Evolutionary conservation across 495 filamentous ascomycete genomes (phyloP), one percentile per base, ranked within the genome.

Genomic region (Penicillium taxi): DNA sequence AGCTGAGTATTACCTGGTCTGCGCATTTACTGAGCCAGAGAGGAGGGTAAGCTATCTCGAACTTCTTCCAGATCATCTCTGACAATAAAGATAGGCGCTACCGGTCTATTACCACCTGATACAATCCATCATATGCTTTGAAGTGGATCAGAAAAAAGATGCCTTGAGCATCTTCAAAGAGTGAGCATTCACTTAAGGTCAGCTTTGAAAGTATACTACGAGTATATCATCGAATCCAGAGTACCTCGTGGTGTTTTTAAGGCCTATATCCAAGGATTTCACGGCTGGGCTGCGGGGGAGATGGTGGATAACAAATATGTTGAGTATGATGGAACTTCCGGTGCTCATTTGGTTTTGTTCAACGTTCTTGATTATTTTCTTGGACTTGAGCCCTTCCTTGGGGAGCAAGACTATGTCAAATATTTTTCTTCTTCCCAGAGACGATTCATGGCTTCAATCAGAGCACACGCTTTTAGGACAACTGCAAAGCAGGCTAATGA

Each of bases 251-350:
- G 42, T 1, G 50, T 56, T 3, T 70, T 64, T 59, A 19, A 65
- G 45, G 38, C 31, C 22, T 53, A 63, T 27, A 55, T 69, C 0
- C 66, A 69, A 44, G 62, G 66, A 4, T 65, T 69, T 25, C 59
- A 56, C 15, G 65, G 51, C 11, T 70, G 64, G 66, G 65, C 50
- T 1, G 42, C 49, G 11, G 65, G 60, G 2, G 37, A 52, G 19
- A 45, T 55, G 13, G 34, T 32, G 12, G 47, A 48, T 28, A 48
- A 50, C 4, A 44, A 60, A 18, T 63, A 43, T 42, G 32, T 56
- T 29, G 56, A 64, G 26, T 69, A 58, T 37, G 61, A 70, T 39
- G 68, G 68, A 17, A 39, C 69, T 11, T 63, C 57, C 18, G 67
- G 65, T 3, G 68, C 61, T 31, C 61, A 70, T 17, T 45, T 62